Percentiles rank a stretch among this genome's conserved stretches.
Evolutionary conservation across 2,329 filamentous ascomycete genomes (phyloP).

Genomic region (Fusarium sulawesiense): DNA sequence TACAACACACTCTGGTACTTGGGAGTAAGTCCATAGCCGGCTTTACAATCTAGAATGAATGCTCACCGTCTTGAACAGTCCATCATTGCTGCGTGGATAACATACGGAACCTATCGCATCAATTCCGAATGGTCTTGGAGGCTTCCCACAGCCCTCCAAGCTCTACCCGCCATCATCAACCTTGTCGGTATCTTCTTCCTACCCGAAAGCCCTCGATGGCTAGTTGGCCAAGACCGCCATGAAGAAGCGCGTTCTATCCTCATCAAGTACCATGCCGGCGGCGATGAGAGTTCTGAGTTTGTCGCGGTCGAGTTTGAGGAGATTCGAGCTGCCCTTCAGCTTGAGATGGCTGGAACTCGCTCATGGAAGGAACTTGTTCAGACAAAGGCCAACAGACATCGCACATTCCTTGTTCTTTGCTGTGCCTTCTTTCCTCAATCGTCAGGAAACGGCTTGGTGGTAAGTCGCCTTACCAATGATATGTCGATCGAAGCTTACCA

Average conservation of each 20-base stretch:
- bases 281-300: constrained; percentile 56
- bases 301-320: constrained; percentile 62
- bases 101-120: constrained; percentile 41
- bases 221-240: constrained; percentile 62
- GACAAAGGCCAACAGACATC: neutral
- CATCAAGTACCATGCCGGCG: constrained; percentile 63
- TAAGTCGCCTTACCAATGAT: neutral
- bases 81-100: constrained; percentile 42
- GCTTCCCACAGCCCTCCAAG: constrained; percentile 63
- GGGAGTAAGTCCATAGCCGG: neutral
- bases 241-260: constrained; percentile 64
- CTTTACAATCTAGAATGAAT: no score
- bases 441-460: constrained; percentile 48
- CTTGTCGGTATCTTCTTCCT: constrained; percentile 61
- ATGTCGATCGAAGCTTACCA: no score
- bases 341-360: neutral
- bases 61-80: neutral
- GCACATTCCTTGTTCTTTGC: neutral
- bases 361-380: neutral
- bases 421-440: constrained; percentile 55
- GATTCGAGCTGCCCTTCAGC: constrained; percentile 59
- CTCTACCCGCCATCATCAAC: constrained; percentile 56
- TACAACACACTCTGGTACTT: constrained; percentile 41
- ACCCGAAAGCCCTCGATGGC: constrained; percentile 70
- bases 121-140: constrained; percentile 38